Base-by-base conservation (phyloP, 768 basidiomycete species). In the Coprinopsis marcescibilis region DNA sequence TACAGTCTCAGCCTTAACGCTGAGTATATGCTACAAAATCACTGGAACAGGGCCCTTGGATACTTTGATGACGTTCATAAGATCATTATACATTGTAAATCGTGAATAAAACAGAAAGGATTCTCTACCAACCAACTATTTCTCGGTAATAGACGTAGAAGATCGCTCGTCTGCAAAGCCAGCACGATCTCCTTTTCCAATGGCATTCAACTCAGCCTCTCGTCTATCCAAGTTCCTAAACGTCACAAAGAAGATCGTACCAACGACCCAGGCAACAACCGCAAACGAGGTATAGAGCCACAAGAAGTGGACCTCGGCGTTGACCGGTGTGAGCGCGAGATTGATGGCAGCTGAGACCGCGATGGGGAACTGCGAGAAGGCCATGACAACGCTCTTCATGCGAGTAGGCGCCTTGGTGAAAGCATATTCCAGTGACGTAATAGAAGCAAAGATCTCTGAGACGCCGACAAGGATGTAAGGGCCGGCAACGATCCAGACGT, bases 331-430 rank as follows among this genome's bases (percentile, higher is more conserved):
- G 32, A 77, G 64, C 4, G 74, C 66, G 43, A 75, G 73, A 63
- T 75, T 75, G 52, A 77, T 59, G 4, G 75, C 75, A 14, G 70
- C 65, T 3, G 73, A 69, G 43, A 80, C 57, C 11, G 78, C 77
- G 43, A 52, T 65, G 51, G 69, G 70, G 61, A 78, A 73, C 43
- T 73, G 67, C 29, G 71, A 70, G 61, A 78, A 67, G 24, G 75
- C 71, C 71, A 76, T 76, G 54, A 83, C 80, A 54, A 83, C 72
- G 11, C 73, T 76, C 55, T 74, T 73, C 81, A 83, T 84, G 56
- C 75, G 68, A 51, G 70, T 68, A n/a, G 81, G 80, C 3, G 80
- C 79, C 63, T 69, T 79, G 54, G 76, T 79, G 71, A 73, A 81
- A 23, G 77, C 78, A 50, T 80, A 80, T 62, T 81, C 78, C 46